Evolutionary conservation across 2,329 filamentous ascomycete genomes (phyloP).

Genomic region (Dichotomopilus funicola): DNA sequence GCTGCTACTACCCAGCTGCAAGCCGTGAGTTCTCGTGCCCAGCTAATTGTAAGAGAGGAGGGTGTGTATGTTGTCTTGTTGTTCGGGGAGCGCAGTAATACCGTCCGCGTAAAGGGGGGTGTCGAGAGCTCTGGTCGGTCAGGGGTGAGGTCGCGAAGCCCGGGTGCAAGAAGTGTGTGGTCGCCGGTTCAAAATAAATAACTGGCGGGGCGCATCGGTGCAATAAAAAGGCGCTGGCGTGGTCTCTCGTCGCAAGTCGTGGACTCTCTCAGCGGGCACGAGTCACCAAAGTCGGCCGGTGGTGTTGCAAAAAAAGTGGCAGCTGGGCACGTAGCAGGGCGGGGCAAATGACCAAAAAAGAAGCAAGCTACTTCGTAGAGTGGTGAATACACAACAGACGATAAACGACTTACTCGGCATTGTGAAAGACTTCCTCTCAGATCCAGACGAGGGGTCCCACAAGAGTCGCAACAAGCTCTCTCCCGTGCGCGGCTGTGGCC

Average conservation of each 20-base stretch:
- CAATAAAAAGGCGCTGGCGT: conserved; percentile 3
- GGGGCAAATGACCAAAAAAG: conserved; percentile 5
- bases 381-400: conserved; percentile 3
- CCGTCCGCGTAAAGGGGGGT: not conserved
- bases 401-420: conserved; percentile 23
- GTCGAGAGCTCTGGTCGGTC: not conserved
- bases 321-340: not conserved
- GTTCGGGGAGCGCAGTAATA: conserved; percentile 2
- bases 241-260: not conserved
- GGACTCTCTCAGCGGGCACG: not conserved
- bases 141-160: not conserved
- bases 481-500: conserved; percentile 6
- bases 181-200: not conserved
- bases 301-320: not conserved
- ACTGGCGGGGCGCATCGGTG: conserved; percentile 1
- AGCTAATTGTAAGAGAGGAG: conserved; percentile 1
- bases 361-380: too few species aligned
- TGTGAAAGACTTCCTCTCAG: conserved; percentile 12
- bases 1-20: not conserved
- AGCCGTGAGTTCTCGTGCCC: conserved; percentile 5
- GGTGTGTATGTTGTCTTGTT: not conserved
- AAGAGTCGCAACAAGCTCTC: conserved; percentile 13
- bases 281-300: not conserved
- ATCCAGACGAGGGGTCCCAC: conserved; percentile 17
- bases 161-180: not conserved